phyloP scores from a whole-genome alignment of 2,329 filamentous ascomycete genomes.

The Tympanopsis confertula region DNA sequence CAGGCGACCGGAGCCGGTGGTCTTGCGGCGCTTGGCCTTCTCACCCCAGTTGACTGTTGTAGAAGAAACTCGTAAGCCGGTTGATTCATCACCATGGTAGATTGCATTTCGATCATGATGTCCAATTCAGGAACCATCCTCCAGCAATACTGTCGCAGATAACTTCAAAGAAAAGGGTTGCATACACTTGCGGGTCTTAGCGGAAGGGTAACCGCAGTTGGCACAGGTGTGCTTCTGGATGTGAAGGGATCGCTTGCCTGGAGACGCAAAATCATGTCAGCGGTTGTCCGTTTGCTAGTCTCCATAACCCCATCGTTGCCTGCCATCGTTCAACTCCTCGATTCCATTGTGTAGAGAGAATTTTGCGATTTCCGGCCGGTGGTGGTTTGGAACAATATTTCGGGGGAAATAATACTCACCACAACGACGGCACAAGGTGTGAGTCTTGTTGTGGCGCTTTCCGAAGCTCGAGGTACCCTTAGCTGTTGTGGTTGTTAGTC shows the following conservation, averaged over 20 bases:
- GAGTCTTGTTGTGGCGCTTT: slow-evolving; percentile 63
- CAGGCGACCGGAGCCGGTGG: slow-evolving; percentile 56
- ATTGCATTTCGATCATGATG: not conserved
- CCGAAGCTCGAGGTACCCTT: slow-evolving; percentile 64
- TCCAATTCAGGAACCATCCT: no score
- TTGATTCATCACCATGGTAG: not conserved
- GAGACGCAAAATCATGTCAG: slow-evolving; percentile 9
- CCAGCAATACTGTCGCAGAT: slow-evolving; percentile 2
- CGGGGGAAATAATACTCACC: slow-evolving; percentile 34
- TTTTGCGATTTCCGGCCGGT: slow-evolving; percentile 5
- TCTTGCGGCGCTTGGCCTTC: slow-evolving; percentile 64
- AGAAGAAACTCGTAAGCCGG: slow-evolving; percentile 13
- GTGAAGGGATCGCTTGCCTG: slow-evolving; percentile 57
- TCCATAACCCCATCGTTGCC: not conserved
- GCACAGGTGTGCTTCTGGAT: slow-evolving; percentile 61
- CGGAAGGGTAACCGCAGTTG: slow-evolving; percentile 58
- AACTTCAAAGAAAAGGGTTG: slow-evolving; percentile 9
- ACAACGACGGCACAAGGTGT: slow-evolving; percentile 62
- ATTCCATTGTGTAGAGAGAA: no score
- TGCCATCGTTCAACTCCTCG: not conserved
- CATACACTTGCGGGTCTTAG: slow-evolving; percentile 60
- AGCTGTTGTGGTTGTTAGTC: slow-evolving; percentile 40
- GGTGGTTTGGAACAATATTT: slow-evolving; percentile 6
- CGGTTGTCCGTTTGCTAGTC: slow-evolving; percentile 2
- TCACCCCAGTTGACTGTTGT: slow-evolving; percentile 55